phyloP scores from a whole-genome alignment of 2,329 filamentous ascomycete species.

The Chaetomium sp. region DNA sequence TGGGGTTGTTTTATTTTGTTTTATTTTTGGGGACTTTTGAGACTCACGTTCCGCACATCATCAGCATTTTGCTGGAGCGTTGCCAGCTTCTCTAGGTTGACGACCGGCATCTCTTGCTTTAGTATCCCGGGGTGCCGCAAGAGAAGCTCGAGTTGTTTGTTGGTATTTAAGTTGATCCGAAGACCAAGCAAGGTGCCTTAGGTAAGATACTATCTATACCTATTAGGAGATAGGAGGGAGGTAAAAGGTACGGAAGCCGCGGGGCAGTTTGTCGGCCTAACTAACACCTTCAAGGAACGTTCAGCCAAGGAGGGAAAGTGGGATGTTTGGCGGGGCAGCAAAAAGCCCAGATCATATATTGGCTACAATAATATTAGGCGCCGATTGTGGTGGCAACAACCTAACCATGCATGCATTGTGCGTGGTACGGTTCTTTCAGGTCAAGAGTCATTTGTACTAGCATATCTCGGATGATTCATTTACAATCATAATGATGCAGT shows the following conservation, averaged over 20 bases:
- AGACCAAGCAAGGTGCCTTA: neutral
- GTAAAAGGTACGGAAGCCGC: constrained; percentile 2
- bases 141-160: neutral
- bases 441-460: neutral
- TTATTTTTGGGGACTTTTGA: neutral
- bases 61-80: constrained; percentile 84
- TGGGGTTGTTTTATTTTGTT: neutral
- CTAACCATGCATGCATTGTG: neutral
- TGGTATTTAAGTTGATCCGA: neutral
- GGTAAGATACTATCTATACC: neutral
- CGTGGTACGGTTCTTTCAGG: neutral
- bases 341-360: neutral
- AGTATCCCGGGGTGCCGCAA: neutral
- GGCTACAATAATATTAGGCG: constrained; percentile 15
- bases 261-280: constrained; percentile 21
- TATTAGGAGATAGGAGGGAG: constrained; percentile 4
- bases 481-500: neutral
- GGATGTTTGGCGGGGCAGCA: constrained; percentile 26
- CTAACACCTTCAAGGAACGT: constrained; percentile 27
- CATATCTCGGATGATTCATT: neutral
- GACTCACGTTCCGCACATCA: constrained; percentile 85
- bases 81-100: constrained; percentile 86
- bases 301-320: constrained; percentile 22
- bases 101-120: constrained; percentile 79
- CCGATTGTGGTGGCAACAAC: neutral